These are phyloP conservation scores for Aspergillus nomiae DNA, from an alignment of 2,329 filamentous ascomycete species.

Conservation along the genomic window DNA sequence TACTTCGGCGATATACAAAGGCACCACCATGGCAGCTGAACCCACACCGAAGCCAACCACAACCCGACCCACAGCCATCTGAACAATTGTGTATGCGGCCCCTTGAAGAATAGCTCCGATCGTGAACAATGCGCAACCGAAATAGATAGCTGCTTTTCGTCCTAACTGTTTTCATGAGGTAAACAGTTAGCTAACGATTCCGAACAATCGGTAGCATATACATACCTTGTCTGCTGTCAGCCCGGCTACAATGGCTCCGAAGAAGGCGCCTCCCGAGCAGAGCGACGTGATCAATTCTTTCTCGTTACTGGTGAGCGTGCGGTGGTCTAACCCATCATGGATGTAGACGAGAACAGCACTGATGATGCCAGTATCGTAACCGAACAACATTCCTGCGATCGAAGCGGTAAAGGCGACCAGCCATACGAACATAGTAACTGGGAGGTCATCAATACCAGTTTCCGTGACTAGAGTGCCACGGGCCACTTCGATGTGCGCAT, in stretches of 20 bases:
- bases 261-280: neutral
- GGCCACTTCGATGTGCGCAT: conserved; percentile 2
- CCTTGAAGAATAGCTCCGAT: conserved; percentile 41
- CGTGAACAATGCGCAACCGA: conserved; percentile 44
- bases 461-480: neutral
- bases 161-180: conserved; percentile 28
- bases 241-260: neutral
- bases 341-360: neutral
- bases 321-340: neutral
- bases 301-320: neutral
- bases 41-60: conserved; percentile 54
- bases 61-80: conserved; percentile 49
- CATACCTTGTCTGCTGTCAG: neutral
- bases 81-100: conserved; percentile 39
- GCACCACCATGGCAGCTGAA: conserved; percentile 50
- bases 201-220: neutral
- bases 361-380: neutral
- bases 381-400: conserved; percentile 31
- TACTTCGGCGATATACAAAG: conserved; percentile 53
- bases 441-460: conserved; percentile 36
- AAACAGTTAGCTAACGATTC: neutral
- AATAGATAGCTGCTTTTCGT: conserved; percentile 45
- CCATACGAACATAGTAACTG: conserved; percentile 43
- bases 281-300: neutral
- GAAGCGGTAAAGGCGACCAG: conserved; percentile 41